Base-by-base conservation (phyloP, 805 yeast species). In the Blastobotrys attinorum region DNA sequence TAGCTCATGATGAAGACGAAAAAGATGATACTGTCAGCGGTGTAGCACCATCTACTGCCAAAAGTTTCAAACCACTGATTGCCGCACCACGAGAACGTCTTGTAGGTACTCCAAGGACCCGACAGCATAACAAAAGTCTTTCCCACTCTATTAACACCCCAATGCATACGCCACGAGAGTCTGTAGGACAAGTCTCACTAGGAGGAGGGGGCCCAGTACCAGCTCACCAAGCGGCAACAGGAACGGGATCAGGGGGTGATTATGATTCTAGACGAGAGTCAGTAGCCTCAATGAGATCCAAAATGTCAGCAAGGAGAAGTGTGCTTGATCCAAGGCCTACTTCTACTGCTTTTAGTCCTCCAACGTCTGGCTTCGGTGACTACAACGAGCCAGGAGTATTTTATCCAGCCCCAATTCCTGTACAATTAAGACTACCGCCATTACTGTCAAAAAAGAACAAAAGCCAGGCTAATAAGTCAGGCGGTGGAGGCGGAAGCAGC, bases 401-500 rank as follows among this genome's bases (percentile, higher is more conserved):
- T 41, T 63, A 63, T 35, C 67, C 67, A 2, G 63, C 67, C 2
- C 67, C 66, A 2, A 52, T 63, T 7, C 68, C 68, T 8, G 42
- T 49, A n/a, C 52, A 51, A 45, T 53, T 63, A 13, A 48, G 52
- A 22, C 54, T 60, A 3, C 68, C 68, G 8, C 68, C 68, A 3
- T 43, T 57, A 22, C 43, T 63, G 32, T 51, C 61, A 8, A 48
- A 47, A 22, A 49, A 47, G 41, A 47, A 43, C 36, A 43, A 40
- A 21, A 17, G 8, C 22, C 18, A 13, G n/a, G 36, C 22, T 20
- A 22, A 25, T 11, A 6, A 13, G 22, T 4, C 18, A 5, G 31
- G 37, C 7, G 21, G 11, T 5, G 11, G 17, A 5, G 10, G 22
- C 6, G 21, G 35, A n/a, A 17, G 37, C 8, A 17, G 20, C 37